Percentiles rank a stretch among this genome's conserved stretches.
Evolutionary conservation across 352 stramenopile genomes (phyloP).

Genomic region (Lagenidium sp.): DNA sequence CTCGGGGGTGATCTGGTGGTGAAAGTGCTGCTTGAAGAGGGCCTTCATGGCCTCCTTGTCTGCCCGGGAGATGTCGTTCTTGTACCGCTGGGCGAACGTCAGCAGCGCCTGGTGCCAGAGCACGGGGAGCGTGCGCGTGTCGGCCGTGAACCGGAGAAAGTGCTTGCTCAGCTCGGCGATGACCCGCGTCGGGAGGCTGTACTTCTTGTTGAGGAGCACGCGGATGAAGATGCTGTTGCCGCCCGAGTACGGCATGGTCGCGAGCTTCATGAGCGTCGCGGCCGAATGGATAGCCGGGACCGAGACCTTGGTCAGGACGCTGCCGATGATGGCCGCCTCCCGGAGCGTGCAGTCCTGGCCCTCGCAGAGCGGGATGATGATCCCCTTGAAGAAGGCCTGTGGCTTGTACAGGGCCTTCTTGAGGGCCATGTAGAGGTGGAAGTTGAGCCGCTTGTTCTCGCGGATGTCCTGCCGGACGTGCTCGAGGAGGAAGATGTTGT

Average conservation of each 20-base stretch:
- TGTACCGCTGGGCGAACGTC: constrained; percentile 98
- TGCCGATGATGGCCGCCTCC: constrained; percentile 97
- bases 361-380: constrained; percentile 96
- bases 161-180: constrained; percentile 95
- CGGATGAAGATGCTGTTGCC: constrained; percentile 98
- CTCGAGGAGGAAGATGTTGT: constrained; percentile 97
- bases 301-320: constrained; percentile 96
- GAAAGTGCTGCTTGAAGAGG: constrained; percentile 85
- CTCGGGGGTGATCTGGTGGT: constrained; percentile 98
- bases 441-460: constrained; percentile 98
- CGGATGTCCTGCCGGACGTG: constrained; percentile 96
- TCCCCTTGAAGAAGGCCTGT: constrained; percentile 99
- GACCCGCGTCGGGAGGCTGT: constrained; percentile 96
- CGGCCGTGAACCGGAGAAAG: constrained; percentile 91
- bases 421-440: constrained; percentile 98
- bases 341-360: constrained; percentile 93
- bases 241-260: constrained; percentile 94
- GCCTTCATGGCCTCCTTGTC: constrained; percentile 93
- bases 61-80: constrained; percentile 93
- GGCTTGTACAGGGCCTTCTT: constrained; percentile 99
- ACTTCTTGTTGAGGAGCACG: constrained; percentile 99
- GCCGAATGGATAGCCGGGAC: constrained; percentile 98
- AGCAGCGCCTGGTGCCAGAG: constrained; percentile 99
- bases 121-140: constrained; percentile 89
- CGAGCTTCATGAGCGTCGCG: constrained; percentile 98